Evolutionary conservation across 2,329 filamentous ascomycete species (phyloP), one percentile per base, ranked within the genome.

Genomic region (Dissoconium aciculare): DNA sequence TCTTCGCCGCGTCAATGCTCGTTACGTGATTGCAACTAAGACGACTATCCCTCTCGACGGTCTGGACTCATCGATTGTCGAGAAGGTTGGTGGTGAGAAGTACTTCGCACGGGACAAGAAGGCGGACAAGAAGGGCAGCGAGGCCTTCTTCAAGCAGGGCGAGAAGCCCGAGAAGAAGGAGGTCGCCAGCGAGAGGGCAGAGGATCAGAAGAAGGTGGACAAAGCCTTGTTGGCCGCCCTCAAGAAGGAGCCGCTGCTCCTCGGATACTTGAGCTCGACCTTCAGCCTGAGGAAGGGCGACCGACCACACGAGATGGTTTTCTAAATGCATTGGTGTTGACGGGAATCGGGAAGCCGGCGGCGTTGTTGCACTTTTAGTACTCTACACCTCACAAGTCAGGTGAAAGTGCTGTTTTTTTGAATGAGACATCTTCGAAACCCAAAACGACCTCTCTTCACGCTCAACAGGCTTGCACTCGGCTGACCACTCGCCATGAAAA

Each of bases 261-360:
- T 75, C 60, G 82, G 78, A 69, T 98, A 98, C 76, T 82, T 98
- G 54, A 73, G 73, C 59, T 82, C 78, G 65, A 83, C 78, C 61
- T 98, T 98, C 81, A 91, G 81, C 76, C 78, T 98, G 66, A 81
- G 87, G 69, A 94, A 85, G 73, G 89, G 89, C 59, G 87, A 98
- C 74, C 85, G 87, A 78, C 89, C 89, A 67, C 89, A 98, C 71
- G 82, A 92, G 77, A 95, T 98, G 89, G 81, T 82, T 69, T 98
- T 87, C 76, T 98, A 94, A 67, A 74, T 40, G 39, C 37, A 39
- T 34, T 36, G 33, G 19, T 23, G 53, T 13, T 26, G 12, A 12
- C 26, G 12, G 13, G 26, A 12, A 8, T n/a, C 19, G 19, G 19
- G 19, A 23, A 8, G 19, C n/a, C 19, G 19, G 19, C 19, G 19